Base-by-base conservation (phyloP, 805 yeast genomes). In the Ogataea nonfermentans region DNA sequence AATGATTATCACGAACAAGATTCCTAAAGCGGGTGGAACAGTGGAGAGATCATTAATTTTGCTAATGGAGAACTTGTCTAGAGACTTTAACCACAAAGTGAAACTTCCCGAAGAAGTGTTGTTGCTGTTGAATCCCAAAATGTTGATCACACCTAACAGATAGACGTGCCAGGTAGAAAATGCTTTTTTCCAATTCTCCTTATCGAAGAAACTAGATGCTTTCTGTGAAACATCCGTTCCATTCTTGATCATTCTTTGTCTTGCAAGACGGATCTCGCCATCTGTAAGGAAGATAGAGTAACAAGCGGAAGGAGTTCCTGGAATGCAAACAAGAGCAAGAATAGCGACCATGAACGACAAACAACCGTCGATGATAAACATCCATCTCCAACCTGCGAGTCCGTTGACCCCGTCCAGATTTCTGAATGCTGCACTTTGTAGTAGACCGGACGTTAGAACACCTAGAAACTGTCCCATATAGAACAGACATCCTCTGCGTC, bases 381-480 rank as follows among this genome's bases (percentile, higher is more conserved):
- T 63, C 74, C 78, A 78, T 43, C 76, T 59, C 79, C 80, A 75
- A 20, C 78, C 76, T 74, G 50, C 51, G 10, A 53, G 38, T 3
- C 55, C 57, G n/a, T 40, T 31, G 22, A 43, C 43, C 9, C 59
- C 60, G 24, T 52, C 42, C 14, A 58, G 53, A 37, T 61, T 57
- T 22, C 65, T 51, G 39, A 56, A 52, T 23, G 61, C 50, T 12
- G 70, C 62, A 29, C 63, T 53, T 32, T 78, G 79, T 36, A 79
- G 59, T 31, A 78, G 60, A 38, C 82, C 81, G 2, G 81, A 71
- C 5, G 81, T 75, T 37, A 77, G 65, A 24, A 76, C 66, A 28
- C 85, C 80, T 25, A 83, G 62, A 49, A 71, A 75, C 46, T 79
- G 84, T 23, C 87, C 87, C 26, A 73, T 61, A 49, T 81, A 81